These are phyloP conservation scores for Gossypium aridum DNA, from an alignment of 441 rosid species.

Conservation along the genomic window DNA sequence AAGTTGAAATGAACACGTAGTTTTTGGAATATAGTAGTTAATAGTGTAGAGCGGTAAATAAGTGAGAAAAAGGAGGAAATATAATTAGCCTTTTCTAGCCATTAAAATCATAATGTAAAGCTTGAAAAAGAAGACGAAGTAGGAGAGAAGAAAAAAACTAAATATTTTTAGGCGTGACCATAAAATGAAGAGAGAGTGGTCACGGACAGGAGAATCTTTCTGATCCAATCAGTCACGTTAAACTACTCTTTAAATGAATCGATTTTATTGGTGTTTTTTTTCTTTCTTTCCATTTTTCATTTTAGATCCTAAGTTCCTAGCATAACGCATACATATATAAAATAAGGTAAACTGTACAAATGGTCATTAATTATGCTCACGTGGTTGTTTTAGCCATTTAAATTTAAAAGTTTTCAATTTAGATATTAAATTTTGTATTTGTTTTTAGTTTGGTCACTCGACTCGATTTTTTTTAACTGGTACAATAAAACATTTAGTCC, in stretches of 20 bases:
- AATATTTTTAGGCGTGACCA: neutral
- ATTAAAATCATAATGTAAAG: slow-evolving; percentile 3
- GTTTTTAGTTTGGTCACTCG: rapidly evolving
- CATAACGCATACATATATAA: no score
- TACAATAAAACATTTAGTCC: no score
- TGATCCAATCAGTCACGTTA: neutral
- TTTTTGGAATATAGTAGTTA: neutral
- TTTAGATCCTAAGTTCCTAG: no score
- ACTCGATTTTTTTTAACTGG: no score
- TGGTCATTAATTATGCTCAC: no score
- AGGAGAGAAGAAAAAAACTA: neutral
- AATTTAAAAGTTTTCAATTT: no score
- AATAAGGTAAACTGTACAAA: no score
- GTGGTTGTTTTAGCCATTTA: no score
- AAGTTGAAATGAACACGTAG: slow-evolving; percentile 18
- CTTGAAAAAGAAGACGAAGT: neutral
- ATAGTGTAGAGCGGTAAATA: neutral
- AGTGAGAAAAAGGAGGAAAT: neutral
- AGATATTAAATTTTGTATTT: no score
- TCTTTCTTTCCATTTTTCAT: neutral
- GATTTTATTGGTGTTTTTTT: neutral
- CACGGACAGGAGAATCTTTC: slow-evolving; percentile 35
- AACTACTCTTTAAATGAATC: slow-evolving; percentile 8
- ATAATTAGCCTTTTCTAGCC: slow-evolving; percentile 16
- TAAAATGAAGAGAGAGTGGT: slow-evolving; percentile 2